Base-by-base conservation (phyloP, 768 basidiomycete species). In the Sistotremastrum niveocremeum region DNA sequence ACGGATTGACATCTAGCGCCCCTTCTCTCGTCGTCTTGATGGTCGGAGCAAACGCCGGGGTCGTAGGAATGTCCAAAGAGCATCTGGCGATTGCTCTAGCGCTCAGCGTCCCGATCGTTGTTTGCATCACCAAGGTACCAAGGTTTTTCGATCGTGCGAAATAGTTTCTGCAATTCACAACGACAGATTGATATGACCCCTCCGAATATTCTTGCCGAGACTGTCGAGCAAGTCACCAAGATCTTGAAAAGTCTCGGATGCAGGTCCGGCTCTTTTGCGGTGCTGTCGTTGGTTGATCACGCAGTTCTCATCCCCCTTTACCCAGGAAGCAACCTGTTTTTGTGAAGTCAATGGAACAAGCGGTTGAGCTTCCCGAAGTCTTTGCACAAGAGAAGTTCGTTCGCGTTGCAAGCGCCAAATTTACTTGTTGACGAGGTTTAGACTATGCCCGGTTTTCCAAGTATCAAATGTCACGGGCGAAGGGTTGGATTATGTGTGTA, bases 381-480 rank as follows among this genome's bases (percentile, higher is more conserved):
- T 91, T 89, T 56, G 80, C 79, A 11, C 71, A 74, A 47, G 84
- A 87, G 57, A 72, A 71, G 87, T 84, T 39, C 48, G 67, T 54
- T 35, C 38, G 32, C 34, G 34, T 49, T 36, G 20, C 5, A 4
- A 38, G 34, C 28, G 5, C 7, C 30, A 2, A 35, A 40, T 30
- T 45, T 32, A 34, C 28, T 42, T 32, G 2, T 33, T 31, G 37
- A 39, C 7, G 4, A 31, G 46, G 36, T 11, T 30, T 43, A 91
- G 88, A 58, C 59, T 94, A 57, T 91, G 88, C 56, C 91, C 91
- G 0, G 80, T 94, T 49, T 93, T 94, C 64, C 81, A 83, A 57
- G 68, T 93, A 20, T 95, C 91, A 3, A 98, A 97, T 59, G 88
- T 95, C 9, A 93, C 89, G 1, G 94, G 93, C n/a, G 76, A 86